These are phyloP conservation scores for Gastrolobium bilobum DNA, from an alignment of 306 rosid species.

Conservation along the genomic window DNA sequence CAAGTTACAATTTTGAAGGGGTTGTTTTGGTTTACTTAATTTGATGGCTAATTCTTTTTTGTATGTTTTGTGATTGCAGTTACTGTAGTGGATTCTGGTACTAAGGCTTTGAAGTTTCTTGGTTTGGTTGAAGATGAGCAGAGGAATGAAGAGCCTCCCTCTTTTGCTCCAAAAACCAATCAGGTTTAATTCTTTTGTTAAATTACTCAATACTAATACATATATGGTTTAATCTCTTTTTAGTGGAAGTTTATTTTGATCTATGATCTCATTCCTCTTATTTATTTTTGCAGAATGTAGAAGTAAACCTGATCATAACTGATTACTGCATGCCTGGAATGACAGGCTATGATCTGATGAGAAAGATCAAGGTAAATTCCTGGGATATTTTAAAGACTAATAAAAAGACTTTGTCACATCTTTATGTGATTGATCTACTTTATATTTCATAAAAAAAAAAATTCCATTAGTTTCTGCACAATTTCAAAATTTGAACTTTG, in stretches of 20 bases:
- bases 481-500: constrained; percentile 23
- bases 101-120: constrained; percentile 76
- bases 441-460: background rate
- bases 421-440: constrained; percentile 22
- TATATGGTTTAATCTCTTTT: background rate
- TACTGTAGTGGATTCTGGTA: constrained; percentile 86
- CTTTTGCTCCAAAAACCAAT: constrained; percentile 49
- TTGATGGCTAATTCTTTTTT: constrained; percentile 33
- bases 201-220: background rate
- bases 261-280: constrained; percentile 32
- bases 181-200: constrained; percentile 54
- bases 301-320: constrained; percentile 83
- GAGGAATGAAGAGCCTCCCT: constrained; percentile 39
- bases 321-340: constrained; percentile 97
- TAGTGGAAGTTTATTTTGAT: constrained; percentile 24
- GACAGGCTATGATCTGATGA: constrained; percentile 89
- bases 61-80: constrained; percentile 55
- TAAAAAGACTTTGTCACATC: background rate
- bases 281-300: constrained; percentile 57
- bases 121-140: constrained; percentile 71
- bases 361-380: constrained; percentile 75
- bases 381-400: background rate
- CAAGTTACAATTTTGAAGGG: background rate
- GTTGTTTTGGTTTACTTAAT: background rate
- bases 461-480: background rate